A percentile compares a stretch with the other conserved stretches of the same genome.
phyloP scores from a whole-genome alignment of 805 yeast genomes.

The Candida andamanensis region DNA sequence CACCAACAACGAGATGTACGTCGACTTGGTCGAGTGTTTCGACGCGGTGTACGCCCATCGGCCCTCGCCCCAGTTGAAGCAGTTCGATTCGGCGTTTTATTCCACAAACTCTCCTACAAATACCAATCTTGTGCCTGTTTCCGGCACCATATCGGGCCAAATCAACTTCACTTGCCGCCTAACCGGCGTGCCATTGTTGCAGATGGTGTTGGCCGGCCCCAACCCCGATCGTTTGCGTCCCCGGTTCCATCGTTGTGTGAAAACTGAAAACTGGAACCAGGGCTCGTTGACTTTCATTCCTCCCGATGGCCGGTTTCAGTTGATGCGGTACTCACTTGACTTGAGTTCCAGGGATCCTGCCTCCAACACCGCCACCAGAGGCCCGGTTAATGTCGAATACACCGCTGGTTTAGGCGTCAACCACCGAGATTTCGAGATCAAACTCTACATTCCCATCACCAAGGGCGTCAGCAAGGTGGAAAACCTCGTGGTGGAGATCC shows the following conservation, averaged over 20 bases:
- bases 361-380: conserved; percentile 27
- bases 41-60: conserved; percentile 46
- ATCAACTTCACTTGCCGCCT: conserved; percentile 61
- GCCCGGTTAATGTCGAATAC: conserved; percentile 46
- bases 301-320: conserved; percentile 71
- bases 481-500: conserved; percentile 23
- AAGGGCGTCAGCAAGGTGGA: conserved; percentile 31
- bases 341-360: conserved; percentile 21
- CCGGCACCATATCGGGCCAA: conserved; percentile 58
- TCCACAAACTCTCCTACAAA: conserved; percentile 15
- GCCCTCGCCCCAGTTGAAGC: conserved; percentile 14
- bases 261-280: conserved; percentile 49
- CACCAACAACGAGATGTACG: conserved; percentile 78
- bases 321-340: conserved; percentile 63
- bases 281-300: conserved; percentile 68
- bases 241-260: conserved; percentile 67
- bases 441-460: conserved; percentile 37
- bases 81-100: conserved; percentile 24
- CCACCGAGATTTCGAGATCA: conserved; percentile 60
- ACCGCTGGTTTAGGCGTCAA: conserved; percentile 47
- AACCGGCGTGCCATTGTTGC: conserved; percentile 74
- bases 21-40: conserved; percentile 70
- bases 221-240: conserved; percentile 48
- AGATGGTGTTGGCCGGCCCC: conserved; percentile 44
- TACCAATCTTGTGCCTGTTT: conserved; percentile 30